These are phyloP conservation scores for Trichothecium roseum DNA, from an alignment of 2,329 filamentous ascomycete species.

Conservation along the genomic window DNA sequence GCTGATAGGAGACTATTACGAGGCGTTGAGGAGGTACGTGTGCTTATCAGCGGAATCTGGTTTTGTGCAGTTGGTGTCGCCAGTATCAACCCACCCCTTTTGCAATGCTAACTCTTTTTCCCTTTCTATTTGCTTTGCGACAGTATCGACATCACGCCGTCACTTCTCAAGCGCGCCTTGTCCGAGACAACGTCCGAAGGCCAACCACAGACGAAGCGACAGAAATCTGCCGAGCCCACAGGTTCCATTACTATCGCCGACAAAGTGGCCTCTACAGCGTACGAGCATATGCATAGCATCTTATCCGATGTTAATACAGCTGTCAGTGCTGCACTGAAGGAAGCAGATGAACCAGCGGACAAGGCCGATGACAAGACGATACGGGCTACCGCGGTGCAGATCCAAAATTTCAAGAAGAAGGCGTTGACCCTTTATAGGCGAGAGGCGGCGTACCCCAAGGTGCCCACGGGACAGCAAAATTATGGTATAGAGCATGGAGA, in stretches of 20 bases:
- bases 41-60: neutral
- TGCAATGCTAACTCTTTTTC: constrained; percentile 17
- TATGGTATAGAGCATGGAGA: constrained; percentile 27
- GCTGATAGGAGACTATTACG: constrained; percentile 26
- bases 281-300: constrained; percentile 54
- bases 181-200: constrained; percentile 29
- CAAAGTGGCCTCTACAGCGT: constrained; percentile 40
- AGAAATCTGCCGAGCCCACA: constrained; percentile 40
- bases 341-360: constrained; percentile 28
- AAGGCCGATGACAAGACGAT: constrained; percentile 18
- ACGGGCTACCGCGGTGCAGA: constrained; percentile 23
- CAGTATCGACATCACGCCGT: constrained; percentile 44
- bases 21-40: constrained; percentile 27
- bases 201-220: constrained; percentile 49
- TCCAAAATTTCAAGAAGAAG: constrained; percentile 49
- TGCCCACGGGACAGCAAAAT: constrained; percentile 20
- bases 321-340: constrained; percentile 35
- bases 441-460: constrained; percentile 42
- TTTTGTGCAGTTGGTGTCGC: neutral
- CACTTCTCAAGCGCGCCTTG: constrained; percentile 44
- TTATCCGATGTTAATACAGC: constrained; percentile 44
- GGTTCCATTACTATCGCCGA: constrained; percentile 35
- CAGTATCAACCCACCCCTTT: neutral
- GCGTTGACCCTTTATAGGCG: constrained; percentile 52
- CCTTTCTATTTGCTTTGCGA: no score